Evolutionary conservation across 495 filamentous ascomycete species (phyloP), one percentile per base, ranked within the genome.

Genomic region (Hyaloscypha bicolor): DNA sequence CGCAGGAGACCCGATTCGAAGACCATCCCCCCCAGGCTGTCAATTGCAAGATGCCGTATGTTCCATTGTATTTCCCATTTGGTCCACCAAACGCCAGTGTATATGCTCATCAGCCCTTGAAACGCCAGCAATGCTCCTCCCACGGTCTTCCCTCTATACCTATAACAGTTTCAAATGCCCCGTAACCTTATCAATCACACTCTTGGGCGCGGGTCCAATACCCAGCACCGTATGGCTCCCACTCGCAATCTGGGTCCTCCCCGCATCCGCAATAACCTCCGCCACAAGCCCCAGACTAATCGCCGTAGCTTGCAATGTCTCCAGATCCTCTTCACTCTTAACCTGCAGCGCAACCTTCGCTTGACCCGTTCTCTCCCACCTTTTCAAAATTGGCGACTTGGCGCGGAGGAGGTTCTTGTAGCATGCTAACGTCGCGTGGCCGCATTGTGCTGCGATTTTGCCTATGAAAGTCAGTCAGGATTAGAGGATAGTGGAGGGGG

Each of bases 371-470:
- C 79, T 79, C 79, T 98, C 95, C 95, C 95, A 99, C 60, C 87
- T 88, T 57, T 81, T 81, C 16, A 99, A 86, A n/a, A 97, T 81
- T 29, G 85, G 80, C 16, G 84, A 82, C 32, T 79, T 74, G 22
- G 77, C 77, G 56, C 84, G 79, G n/a, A 82, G 78, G 64, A 86
- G 79, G 45, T 87, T 82, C 80, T 96, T 97, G 88, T 97, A 99
- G 85, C 93, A 97, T 37, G 94, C 94, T 51, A 99, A 87, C 1
- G 95, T 97, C 9, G 95, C 95, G 78, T 99, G 95, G n/a, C 90
- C 90, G 78, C 88, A 91, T 82, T 99, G 96, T 8, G 95, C 95
- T 62, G 92, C 96, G 72, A 98, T 98, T 85, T 99, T 99, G 68
- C 95, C 95, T 97, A 25, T 25, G 16, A 63, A 21, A 60, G 45